phyloP scores from a whole-genome alignment of 768 basidiomycete species.

The Tylopilus rubrobrunneus region DNA sequence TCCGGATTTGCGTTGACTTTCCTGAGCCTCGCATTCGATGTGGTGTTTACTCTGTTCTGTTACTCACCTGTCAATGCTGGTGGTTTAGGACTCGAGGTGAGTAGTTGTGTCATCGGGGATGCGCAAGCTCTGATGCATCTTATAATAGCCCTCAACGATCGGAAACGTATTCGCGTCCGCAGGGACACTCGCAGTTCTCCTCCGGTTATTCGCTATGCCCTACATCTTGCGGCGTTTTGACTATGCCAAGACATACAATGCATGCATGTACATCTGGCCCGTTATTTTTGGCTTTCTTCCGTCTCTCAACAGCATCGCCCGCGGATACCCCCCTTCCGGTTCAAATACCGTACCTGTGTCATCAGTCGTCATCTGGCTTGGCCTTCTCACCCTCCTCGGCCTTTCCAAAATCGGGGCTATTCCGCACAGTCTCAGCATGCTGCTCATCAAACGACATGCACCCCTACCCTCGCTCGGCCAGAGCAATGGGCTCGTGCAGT shows the following conservation, averaged over 20 bases:
- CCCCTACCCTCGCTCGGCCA: conserved; percentile 13
- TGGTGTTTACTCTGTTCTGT: conserved; percentile 61
- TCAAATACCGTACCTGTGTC: neutral
- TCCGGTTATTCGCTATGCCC: conserved; percentile 53
- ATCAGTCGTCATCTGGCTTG: conserved; percentile 41
- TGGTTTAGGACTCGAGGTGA: conserved; percentile 53
- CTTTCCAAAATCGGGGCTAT: conserved; percentile 27
- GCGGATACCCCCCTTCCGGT: conserved; percentile 10
- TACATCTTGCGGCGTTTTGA: conserved; percentile 47
- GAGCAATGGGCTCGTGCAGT: conserved; percentile 60
- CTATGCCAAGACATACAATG: conserved; percentile 45
- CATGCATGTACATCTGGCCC: conserved; percentile 53
- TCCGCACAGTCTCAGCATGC: conserved; percentile 49
- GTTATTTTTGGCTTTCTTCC: conserved; percentile 48
- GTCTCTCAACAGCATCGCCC: conserved; percentile 46
- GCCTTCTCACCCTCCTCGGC: conserved; percentile 37
- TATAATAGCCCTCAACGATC: conserved; percentile 46
- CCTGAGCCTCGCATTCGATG: conserved; percentile 54
- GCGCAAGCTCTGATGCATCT: neutral
- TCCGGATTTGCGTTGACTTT: conserved; percentile 51
- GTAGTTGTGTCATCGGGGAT: neutral
- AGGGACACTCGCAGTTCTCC: conserved; percentile 45
- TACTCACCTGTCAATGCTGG: conserved; percentile 55
- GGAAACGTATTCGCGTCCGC: conserved; percentile 55
- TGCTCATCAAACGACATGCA: conserved; percentile 47